Percentiles rank a stretch among this genome's conserved stretches.
These are phyloP conservation scores for Termitomyces sp. DNA, from an alignment of 768 basidiomycete species.

Conservation along the genomic window DNA sequence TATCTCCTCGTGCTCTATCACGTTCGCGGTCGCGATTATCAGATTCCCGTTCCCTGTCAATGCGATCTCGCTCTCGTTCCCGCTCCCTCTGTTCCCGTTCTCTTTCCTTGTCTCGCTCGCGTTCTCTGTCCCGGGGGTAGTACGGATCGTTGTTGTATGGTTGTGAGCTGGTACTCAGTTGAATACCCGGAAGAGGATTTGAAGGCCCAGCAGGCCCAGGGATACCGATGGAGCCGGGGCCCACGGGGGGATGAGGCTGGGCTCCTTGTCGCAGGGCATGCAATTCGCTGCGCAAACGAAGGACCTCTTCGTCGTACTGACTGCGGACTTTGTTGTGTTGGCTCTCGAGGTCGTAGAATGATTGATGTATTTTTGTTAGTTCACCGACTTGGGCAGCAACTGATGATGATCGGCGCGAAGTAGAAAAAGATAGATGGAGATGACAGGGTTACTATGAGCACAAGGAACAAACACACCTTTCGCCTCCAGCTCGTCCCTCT, in stretches of 20 bases:
- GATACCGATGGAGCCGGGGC: slow-evolving; percentile 14
- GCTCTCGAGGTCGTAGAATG: slow-evolving; percentile 15
- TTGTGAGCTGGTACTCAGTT: slow-evolving; percentile 10
- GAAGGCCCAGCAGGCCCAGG: slow-evolving; percentile 17
- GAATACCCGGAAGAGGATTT: slow-evolving; percentile 15
- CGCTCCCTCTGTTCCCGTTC: slow-evolving; percentile 21
- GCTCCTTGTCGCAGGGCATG: slow-evolving; percentile 16
- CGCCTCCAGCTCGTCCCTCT: slow-evolving; percentile 86
- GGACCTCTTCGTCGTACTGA: slow-evolving; percentile 16
- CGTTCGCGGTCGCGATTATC: slow-evolving; percentile 22
- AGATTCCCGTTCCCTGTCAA: slow-evolving; percentile 24
- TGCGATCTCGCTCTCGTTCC: slow-evolving; percentile 36
- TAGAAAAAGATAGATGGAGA: not conserved
- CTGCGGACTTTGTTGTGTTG: slow-evolving; percentile 16
- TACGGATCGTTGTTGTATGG: slow-evolving; percentile 19
- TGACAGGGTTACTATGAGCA: not conserved
- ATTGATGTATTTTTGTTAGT: slow-evolving; percentile 15
- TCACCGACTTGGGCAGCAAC: slow-evolving; percentile 10
- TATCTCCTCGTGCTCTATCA: slow-evolving; percentile 14
- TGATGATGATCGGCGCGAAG: not conserved
- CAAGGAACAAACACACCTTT: slow-evolving; percentile 64
- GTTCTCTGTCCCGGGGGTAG: slow-evolving; percentile 20
- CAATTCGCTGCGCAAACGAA: slow-evolving; percentile 11
- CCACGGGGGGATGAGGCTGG: slow-evolving; percentile 19
- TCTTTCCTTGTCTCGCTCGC: slow-evolving; percentile 23